Percentiles rank a stretch among this genome's conserved stretches.
These are phyloP conservation scores for Porodaedalea pini DNA, from an alignment of 1,284 basidiomycete species.

Conservation along the genomic window DNA sequence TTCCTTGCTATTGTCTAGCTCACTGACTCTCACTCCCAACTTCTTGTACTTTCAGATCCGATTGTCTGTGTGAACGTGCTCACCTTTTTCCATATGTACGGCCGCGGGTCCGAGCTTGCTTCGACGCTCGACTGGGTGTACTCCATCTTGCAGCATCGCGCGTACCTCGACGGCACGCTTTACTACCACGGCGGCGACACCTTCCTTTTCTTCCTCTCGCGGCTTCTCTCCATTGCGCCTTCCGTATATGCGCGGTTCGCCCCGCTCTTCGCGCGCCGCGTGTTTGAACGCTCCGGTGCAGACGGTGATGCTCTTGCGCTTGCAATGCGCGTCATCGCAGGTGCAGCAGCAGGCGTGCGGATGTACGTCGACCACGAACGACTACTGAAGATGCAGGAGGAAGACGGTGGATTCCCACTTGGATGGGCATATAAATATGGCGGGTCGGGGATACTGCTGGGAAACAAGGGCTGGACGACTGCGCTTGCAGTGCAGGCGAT, in stretches of 20 bases:
- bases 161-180: conserved; percentile 23
- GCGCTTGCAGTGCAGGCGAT: conserved; percentile 24
- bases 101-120: conserved; percentile 19
- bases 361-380: conserved; percentile 18
- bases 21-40: background rate
- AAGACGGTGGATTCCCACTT: conserved; percentile 22
- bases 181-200: conserved; percentile 22
- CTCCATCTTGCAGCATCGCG: conserved; percentile 18
- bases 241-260: conserved; percentile 6
- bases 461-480: conserved; percentile 23
- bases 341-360: conserved; percentile 13
- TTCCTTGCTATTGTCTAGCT: background rate
- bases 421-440: conserved; percentile 24
- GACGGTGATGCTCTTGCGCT: conserved; percentile 19
- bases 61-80: conserved; percentile 23
- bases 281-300: conserved; percentile 19
- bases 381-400: conserved; percentile 19
- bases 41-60: conserved; percentile 16
- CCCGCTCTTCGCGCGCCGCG: conserved; percentile 13
- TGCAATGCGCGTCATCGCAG: conserved; percentile 24
- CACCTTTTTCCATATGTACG: conserved; percentile 23
- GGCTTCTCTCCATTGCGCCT: conserved; percentile 17
- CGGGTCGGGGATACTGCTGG: conserved; percentile 21
- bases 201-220: conserved; percentile 24
- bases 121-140: conserved; percentile 22